phyloP scores from a whole-genome alignment of 371 early-diverging fungal genomes.

The Mortierella sp. region DNA sequence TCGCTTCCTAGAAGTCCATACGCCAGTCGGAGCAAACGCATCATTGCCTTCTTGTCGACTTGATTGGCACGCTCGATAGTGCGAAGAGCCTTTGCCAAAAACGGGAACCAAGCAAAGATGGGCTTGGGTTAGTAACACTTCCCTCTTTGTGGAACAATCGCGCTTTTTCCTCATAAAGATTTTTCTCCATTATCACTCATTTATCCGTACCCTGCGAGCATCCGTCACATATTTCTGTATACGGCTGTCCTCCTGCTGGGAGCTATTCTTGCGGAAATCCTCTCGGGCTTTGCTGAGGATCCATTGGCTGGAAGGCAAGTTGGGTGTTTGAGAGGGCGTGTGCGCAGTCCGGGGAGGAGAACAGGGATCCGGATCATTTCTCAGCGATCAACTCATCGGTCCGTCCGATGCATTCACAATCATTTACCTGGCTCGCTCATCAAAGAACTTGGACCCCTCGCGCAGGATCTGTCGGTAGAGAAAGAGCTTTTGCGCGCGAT shows the following conservation, averaged over 20 bases:
- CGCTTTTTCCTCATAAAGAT: too few species aligned
- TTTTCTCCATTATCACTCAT: too few species aligned
- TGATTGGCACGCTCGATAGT: conserved; percentile 46
- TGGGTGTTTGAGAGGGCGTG: background rate
- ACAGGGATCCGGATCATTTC: background rate
- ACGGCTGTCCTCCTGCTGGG: conserved; percentile 13
- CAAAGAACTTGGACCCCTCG: conserved; percentile 41
- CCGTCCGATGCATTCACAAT: background rate
- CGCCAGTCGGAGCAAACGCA: conserved; percentile 32
- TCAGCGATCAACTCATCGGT: background rate
- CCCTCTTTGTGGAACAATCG: too few species aligned
- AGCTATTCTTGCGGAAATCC: conserved; percentile 26
- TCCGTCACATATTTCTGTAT: conserved; percentile 28
- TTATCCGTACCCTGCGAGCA: conserved; percentile 29
- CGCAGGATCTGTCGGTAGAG: conserved; percentile 44
- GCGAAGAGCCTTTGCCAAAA: conserved; percentile 32
- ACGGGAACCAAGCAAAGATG: background rate
- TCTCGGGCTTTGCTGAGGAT: conserved; percentile 23
- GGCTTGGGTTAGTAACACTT: background rate
- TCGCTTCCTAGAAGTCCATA: conserved; percentile 38
- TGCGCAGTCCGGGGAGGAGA: background rate
- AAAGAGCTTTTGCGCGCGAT: conserved; percentile 18
- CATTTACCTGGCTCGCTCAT: conserved; percentile 43
- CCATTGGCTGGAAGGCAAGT: conserved; percentile 24
- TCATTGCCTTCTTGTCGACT: conserved; percentile 35